Evolutionary conservation across 1,284 basidiomycete genomes (phyloP), one percentile per base, ranked within the genome.

Genomic region (Ganoderma meredithae): DNA sequence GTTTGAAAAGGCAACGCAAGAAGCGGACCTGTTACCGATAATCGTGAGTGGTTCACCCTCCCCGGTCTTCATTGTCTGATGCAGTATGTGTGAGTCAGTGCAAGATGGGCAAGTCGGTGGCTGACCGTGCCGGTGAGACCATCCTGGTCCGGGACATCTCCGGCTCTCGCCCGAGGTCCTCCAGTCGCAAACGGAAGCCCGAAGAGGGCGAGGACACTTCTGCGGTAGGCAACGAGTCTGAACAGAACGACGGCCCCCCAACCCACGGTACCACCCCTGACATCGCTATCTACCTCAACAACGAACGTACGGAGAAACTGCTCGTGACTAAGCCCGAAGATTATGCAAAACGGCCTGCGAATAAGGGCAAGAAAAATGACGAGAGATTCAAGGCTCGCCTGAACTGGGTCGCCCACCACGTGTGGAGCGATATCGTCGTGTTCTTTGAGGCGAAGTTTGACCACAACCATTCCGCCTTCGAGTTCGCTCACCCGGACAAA

Each of bases 351-450:
- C 44, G n/a, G 44, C 3, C 44, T 7, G 36, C 7, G 9, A 36
- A 7, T 2, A 36, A 36, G 36, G 36, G 44, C 22, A 47, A n/a
- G 19, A 19, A n/a, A 19, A 47, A n/a, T 1, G 8, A 6, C 2
- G 1, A 25, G 12, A 22, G 10, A n/a, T 4, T 10, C n/a, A 5
- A 9, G 1, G 9, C n/a, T 10, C 47, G 7, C 5, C 22, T 25
- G n/a, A 10, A 25, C 22, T 49, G 47, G n/a, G 22, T 49, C 22
- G 47, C 4, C 6, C 47, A 25, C 47, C 47, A 22, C 25, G 25
- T 22, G 9, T 25, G 22, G 22, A 49, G 47, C 47, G 40, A 64
- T 41, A 31, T 64, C 55, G 63, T 55, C 17, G 55, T 44, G 1
- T 44, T 55, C n/a, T 3, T 55, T 0, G 55, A 64, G 25, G 31